Conservation (phyloP, 768 basidiomycete species). For the Trametes villosa region DNA sequence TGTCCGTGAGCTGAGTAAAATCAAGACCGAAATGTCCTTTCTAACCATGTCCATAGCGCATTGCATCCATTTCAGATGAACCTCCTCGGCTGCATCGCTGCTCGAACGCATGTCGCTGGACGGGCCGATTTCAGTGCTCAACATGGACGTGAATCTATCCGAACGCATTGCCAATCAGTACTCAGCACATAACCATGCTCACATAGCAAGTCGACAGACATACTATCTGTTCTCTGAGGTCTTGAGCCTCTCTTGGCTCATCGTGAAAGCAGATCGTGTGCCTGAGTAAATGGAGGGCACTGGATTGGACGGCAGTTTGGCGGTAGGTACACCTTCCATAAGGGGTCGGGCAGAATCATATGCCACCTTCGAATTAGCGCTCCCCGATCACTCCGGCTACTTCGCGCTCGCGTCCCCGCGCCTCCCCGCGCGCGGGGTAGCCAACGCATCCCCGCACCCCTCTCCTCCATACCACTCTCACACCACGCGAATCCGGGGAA, state of each 20-base stretch:
- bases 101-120: background rate
- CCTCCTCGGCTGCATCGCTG: slow-evolving; percentile 6
- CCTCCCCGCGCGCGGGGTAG: background rate
- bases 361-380: background rate
- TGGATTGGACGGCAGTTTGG: slow-evolving; percentile 6
- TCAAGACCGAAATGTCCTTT: slow-evolving; percentile 10
- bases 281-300: background rate
- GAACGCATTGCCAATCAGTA: too few species aligned
- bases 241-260: background rate
- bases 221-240: background rate
- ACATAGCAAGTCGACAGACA: too few species aligned
- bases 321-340: too few species aligned
- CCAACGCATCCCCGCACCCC: background rate
- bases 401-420: background rate
- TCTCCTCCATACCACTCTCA: background rate
- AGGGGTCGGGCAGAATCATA: slow-evolving; percentile 13
- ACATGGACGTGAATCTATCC: too few species aligned
- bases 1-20: background rate
- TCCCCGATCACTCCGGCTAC: slow-evolving; percentile 12
- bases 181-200: too few species aligned
- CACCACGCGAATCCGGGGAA: background rate
- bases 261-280: background rate
- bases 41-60: slow-evolving; percentile 81
- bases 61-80: slow-evolving; percentile 74
- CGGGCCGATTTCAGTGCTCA: too few species aligned